phyloP scores from a whole-genome alignment of 495 filamentous ascomycete genomes.

The Aspergillus wentii region DNA sequence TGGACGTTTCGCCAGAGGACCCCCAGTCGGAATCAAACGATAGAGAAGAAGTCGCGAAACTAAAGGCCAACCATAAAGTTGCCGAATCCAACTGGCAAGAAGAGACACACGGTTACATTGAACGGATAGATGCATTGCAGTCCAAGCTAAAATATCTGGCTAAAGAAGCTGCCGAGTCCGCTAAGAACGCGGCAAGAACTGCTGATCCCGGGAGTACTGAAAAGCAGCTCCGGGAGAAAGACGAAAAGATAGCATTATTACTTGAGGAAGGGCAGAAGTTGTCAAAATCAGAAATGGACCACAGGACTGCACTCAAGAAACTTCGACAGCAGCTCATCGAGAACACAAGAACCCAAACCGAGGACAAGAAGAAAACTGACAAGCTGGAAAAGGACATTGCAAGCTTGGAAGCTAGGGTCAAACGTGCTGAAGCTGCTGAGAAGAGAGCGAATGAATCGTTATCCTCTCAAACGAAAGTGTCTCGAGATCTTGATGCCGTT shows the following conservation, averaged over 20 bases:
- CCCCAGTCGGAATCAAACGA: conserved; percentile 11
- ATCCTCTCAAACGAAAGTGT: conserved; percentile 58
- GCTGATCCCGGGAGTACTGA: conserved; percentile 61
- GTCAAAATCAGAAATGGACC: conserved; percentile 76
- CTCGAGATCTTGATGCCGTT: conserved; percentile 66
- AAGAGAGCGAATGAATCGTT: conserved; percentile 60
- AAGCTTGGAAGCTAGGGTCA: conserved; percentile 53
- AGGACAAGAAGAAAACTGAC: conserved; percentile 52
- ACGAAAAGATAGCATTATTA: conserved; percentile 82
- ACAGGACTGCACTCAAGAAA: conserved; percentile 79
- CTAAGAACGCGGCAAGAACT: conserved; percentile 56
- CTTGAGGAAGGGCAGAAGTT: conserved; percentile 92
- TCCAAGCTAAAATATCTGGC: conserved; percentile 85
- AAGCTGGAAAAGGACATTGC: conserved; percentile 60
- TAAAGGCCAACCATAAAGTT: conserved; percentile 54
- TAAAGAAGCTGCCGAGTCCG: conserved; percentile 67
- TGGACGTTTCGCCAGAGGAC: conserved; percentile 13
- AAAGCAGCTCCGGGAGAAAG: conserved; percentile 78
- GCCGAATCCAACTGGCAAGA: conserved; percentile 65
- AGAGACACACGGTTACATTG: conserved; percentile 75
- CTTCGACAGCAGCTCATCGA: conserved; percentile 63
- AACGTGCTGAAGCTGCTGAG: conserved; percentile 62
- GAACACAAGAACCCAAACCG: conserved; percentile 43
- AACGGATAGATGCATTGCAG: conserved; percentile 89
- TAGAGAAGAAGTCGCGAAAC: conserved; percentile 37